Evolutionary conservation across 768 basidiomycete species (phyloP), one percentile per base, ranked within the genome.

Genomic region (Trametes sanguinea): DNA sequence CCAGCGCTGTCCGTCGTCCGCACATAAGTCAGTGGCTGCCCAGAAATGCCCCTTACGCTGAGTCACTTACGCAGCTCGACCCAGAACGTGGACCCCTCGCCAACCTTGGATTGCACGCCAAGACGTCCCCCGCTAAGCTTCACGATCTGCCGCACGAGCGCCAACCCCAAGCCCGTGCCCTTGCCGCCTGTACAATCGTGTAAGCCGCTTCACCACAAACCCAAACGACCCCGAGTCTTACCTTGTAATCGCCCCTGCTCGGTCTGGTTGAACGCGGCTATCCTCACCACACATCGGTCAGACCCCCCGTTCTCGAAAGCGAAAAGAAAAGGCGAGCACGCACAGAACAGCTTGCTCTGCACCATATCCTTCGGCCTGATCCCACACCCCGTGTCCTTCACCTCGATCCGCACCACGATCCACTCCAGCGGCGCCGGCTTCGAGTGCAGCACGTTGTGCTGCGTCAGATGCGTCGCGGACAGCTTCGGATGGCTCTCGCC

Each of bases 61-160:
- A 55, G 51, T 29, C 5, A 76, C 80, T 64, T 69, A 82, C 78
- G 88, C 39, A 92, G 73, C 72, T 92, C 91, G 8, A 92, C 88
- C 94, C 93, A 95, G 76, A 95, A 95, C 40, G 88, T 92, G 39
- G 88, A 91, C 14, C 94, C 94, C 66, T 83, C 78, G 7, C 83
- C 82, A 1, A 83, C 75, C 71, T 86, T 71, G 17, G 68, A 73
- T 42, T 61, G 62, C 37, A 69, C 75, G 29, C 77, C 83, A 6
- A 84, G 68, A 51, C 83, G 75, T 7, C 83, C 83, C 17, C 78
- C 76, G 40, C 76, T 78, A 13, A 81, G 74, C 66, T 80, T 81
- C 51, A 84, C 80, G 61, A 84, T 84, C 65, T 83, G 81, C 17
- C 81, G 73, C 22, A 83, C 81, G 3, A 84, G 73, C 1, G 83